Conservation (phyloP, 331 rosid genomes). For the Prunus yedoensis region DNA sequence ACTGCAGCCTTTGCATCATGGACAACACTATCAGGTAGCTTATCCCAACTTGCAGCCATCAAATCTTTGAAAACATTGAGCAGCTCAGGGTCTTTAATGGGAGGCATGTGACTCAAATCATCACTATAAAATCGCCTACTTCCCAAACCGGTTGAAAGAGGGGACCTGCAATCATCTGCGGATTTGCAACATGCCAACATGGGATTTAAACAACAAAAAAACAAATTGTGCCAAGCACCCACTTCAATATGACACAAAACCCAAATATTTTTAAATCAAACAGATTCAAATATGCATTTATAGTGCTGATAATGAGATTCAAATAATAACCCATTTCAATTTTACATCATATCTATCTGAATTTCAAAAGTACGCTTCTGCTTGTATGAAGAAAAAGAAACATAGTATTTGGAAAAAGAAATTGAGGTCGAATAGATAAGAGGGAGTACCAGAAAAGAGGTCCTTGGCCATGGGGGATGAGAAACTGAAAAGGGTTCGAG, state of each 20-base stretch:
- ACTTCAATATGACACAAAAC: not conserved
- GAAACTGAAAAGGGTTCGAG: constrained; percentile 31
- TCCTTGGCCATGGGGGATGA: constrained; percentile 31
- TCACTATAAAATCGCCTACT: constrained; percentile 55
- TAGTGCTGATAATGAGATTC: not conserved
- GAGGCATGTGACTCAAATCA: constrained; percentile 56
- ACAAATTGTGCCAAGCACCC: not conserved
- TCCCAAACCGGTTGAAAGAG: constrained; percentile 50
- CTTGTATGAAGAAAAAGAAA: not conserved
- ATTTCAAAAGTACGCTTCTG: not conserved
- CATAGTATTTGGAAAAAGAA: not conserved
- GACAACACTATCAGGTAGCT: constrained; percentile 45
- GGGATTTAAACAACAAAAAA: not conserved
- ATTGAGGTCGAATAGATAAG: not conserved
- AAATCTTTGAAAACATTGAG: constrained; percentile 70
- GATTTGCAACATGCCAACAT: constrained; percentile 15
- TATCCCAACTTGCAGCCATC: constrained; percentile 77
- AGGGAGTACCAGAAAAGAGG: constrained; percentile 48
- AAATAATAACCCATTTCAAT: not conserved
- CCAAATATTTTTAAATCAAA: not conserved
- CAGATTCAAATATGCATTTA: not conserved
- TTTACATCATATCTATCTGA: not conserved
- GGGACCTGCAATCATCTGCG: constrained; percentile 63
- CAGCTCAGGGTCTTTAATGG: constrained; percentile 59
- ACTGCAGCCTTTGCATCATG: constrained; percentile 55